Conservation (phyloP, 2,329 filamentous ascomycete species). For the Trichoderma koningii region DNA sequence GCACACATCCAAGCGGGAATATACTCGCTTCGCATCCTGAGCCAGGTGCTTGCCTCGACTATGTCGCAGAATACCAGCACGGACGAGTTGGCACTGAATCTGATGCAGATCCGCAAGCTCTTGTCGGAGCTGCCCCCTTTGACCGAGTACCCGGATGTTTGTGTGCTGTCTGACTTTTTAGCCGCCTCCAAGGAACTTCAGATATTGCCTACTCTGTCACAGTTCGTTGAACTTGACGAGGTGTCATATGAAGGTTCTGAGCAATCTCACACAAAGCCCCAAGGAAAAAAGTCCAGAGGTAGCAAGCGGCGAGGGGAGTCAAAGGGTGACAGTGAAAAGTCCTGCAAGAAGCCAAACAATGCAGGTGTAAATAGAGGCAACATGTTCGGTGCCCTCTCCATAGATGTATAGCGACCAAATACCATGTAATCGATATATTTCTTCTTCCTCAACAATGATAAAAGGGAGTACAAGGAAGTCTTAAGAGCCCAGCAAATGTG, state of each 20-base stretch:
- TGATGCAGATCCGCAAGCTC: constrained; percentile 30
- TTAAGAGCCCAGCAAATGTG: too few relatives aligned
- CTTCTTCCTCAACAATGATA: too few relatives aligned
- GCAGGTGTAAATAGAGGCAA: not conserved
- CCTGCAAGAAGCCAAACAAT: not conserved
- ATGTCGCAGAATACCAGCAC: constrained; percentile 8
- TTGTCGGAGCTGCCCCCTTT: constrained; percentile 36
- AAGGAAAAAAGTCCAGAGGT: constrained; percentile 1
- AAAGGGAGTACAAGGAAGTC: too few relatives aligned
- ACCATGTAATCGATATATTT: too few relatives aligned
- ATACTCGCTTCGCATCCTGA: constrained; percentile 61
- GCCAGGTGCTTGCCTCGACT: constrained; percentile 39
- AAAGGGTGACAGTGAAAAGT: not conserved
- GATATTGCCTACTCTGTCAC: constrained; percentile 28
- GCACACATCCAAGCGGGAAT: constrained; percentile 62
- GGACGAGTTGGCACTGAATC: not conserved
- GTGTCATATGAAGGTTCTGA: constrained; percentile 1
- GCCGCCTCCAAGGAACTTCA: constrained; percentile 23
- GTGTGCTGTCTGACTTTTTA: constrained; percentile 31
- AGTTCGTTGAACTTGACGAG: constrained; percentile 30
- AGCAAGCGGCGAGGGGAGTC: not conserved
- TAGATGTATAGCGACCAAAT: constrained; percentile 8
- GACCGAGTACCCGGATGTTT: constrained; percentile 33
- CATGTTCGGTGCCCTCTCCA: constrained; percentile 29
- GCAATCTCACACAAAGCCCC: not conserved